A percentile compares a stretch with the other conserved stretches of the same genome.
These are phyloP conservation scores for Diaporthe sp. DNA, from an alignment of 2,329 filamentous ascomycete species.

Conservation along the genomic window DNA sequence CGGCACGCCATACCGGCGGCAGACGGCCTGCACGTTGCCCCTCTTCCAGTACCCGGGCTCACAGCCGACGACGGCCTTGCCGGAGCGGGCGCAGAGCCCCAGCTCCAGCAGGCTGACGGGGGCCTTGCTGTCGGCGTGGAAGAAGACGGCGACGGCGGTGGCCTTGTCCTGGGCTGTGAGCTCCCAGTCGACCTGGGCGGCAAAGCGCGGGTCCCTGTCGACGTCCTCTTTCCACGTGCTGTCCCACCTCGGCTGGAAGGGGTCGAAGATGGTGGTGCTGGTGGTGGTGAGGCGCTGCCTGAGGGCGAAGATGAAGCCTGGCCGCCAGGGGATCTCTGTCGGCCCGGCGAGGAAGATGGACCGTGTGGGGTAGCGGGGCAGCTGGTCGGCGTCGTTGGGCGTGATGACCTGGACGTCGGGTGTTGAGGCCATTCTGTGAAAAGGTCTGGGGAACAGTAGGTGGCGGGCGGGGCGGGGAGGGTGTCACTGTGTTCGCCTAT, in stretches of 20 bases:
- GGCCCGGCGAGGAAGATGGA: constrained; percentile 69
- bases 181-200: constrained; percentile 70
- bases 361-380: constrained; percentile 31
- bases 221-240: constrained; percentile 61
- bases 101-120: constrained; percentile 71
- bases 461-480: neutral
- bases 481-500: neutral
- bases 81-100: constrained; percentile 58
- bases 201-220: constrained; percentile 54
- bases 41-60: constrained; percentile 63
- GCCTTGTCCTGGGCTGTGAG: constrained; percentile 64
- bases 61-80: constrained; percentile 64
- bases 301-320: constrained; percentile 52
- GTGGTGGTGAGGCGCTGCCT: constrained; percentile 37
- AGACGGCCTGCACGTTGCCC: constrained; percentile 71
- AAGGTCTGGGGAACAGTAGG: neutral
- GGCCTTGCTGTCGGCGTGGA: constrained; percentile 61
- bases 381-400: constrained; percentile 26
- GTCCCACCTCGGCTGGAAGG: constrained; percentile 67
- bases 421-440: neutral
- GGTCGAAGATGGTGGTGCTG: constrained; percentile 66
- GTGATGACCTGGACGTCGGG: constrained; percentile 29
- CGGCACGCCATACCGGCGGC: constrained; percentile 56
- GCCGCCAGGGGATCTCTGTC: constrained; percentile 63
- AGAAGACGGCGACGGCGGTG: constrained; percentile 66